These are phyloP conservation scores for Dioszegia hungarica DNA, from an alignment of 768 basidiomycete species.

Conservation along the genomic window DNA sequence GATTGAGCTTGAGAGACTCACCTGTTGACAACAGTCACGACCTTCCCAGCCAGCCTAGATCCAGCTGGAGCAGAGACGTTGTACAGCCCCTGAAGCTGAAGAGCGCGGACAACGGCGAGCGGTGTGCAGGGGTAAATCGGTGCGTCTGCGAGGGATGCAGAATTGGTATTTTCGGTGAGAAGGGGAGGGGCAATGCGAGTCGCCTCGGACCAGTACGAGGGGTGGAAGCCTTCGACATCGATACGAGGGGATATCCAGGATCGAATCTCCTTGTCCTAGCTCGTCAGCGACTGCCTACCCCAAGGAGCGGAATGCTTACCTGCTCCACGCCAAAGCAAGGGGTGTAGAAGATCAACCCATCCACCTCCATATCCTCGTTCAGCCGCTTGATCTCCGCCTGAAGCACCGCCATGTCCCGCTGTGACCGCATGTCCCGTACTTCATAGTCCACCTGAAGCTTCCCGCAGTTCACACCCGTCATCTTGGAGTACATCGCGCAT, in stretches of 20 bases:
- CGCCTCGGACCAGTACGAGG: slow-evolving; percentile 6
- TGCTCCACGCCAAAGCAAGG: slow-evolving; percentile 1
- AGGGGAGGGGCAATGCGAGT: slow-evolving; percentile 1
- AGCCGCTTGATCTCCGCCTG: slow-evolving; percentile 5
- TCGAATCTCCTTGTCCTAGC: slow-evolving; percentile 21
- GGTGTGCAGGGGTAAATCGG: slow-evolving; percentile 24
- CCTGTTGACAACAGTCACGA: slow-evolving; percentile 25
- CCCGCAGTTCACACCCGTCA: slow-evolving; percentile 1
- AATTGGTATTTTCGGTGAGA: not conserved
- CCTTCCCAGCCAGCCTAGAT: slow-evolving; percentile 11
- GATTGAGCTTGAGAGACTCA: not conserved
- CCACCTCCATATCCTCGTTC: slow-evolving; percentile 13
- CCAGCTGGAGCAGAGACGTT: not conserved
- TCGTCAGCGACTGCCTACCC: no score
- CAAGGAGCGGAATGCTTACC: not conserved
- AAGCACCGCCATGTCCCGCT: slow-evolving; percentile 4
- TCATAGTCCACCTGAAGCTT: slow-evolving; percentile 10
- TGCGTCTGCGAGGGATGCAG: not conserved
- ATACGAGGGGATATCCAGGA: slow-evolving; percentile 16
- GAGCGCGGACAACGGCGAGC: slow-evolving; percentile 14
- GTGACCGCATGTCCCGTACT: not conserved
- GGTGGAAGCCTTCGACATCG: slow-evolving; percentile 23
- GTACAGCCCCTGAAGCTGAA: slow-evolving; percentile 17
- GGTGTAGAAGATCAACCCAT: slow-evolving; percentile 3
- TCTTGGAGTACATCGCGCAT: slow-evolving; percentile 15